Percentiles rank a stretch among this genome's conserved stretches.
Conservation (phyloP, 805 yeast genomes). For the Ogataea paradorogensis region DNA sequence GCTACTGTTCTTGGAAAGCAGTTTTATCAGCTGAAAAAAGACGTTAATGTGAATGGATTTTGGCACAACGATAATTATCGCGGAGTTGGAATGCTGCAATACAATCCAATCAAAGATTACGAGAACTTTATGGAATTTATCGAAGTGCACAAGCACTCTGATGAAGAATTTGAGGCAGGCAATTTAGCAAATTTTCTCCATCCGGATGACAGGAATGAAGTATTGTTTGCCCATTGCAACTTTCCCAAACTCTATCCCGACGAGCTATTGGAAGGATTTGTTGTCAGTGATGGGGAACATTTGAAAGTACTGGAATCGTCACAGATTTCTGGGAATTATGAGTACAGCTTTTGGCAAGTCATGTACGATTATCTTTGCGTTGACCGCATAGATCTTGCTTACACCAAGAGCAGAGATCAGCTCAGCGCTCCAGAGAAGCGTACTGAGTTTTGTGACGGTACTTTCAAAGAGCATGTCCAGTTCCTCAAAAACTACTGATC, state of each 20-base stretch:
- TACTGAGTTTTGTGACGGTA: constrained; percentile 17
- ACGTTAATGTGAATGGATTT: constrained; percentile 48
- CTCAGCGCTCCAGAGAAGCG: constrained; percentile 15
- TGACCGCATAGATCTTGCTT: constrained; percentile 15
- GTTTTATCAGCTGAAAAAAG: constrained; percentile 54
- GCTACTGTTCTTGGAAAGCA: constrained; percentile 48
- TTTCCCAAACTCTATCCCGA: constrained; percentile 49
- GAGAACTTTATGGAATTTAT: constrained; percentile 20
- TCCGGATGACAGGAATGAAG: constrained; percentile 15
- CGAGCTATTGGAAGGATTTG: constrained; percentile 32
- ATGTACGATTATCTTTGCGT: constrained; percentile 23
- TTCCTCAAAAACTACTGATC: constrained; percentile 10
- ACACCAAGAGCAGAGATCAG: constrained; percentile 12
- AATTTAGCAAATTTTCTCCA: constrained; percentile 21
- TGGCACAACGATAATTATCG: constrained; percentile 31
- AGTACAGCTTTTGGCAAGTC: constrained; percentile 20
- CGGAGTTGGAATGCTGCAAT: constrained; percentile 51
- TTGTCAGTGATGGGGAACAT: constrained; percentile 14
- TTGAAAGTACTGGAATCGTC: constrained; percentile 12
- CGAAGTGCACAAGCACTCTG: constrained; percentile 18
- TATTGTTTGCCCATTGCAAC: constrained; percentile 40
- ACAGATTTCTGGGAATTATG: constrained; percentile 18
- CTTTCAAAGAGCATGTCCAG: constrained; percentile 16
- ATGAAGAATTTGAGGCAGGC: constrained; percentile 15
- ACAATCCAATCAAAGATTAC: constrained; percentile 42